These are phyloP conservation scores for Debaryomycetaceae sp. DNA, from an alignment of 1,139 yeast species.

Conservation along the genomic window DNA sequence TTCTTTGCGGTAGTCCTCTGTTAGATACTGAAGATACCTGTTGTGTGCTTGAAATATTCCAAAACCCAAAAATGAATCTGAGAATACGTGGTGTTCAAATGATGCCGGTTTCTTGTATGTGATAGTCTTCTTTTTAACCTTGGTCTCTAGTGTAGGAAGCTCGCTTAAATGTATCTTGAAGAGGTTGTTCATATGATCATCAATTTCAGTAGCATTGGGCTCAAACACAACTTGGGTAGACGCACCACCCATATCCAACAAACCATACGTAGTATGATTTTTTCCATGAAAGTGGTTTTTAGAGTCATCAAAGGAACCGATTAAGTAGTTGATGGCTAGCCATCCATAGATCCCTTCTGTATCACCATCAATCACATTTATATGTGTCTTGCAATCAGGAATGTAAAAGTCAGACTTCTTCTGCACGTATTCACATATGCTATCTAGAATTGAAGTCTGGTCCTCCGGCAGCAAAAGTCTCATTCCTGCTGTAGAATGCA, in stretches of 20 bases:
- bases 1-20: constrained; percentile 18
- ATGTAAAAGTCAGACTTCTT: constrained; percentile 54
- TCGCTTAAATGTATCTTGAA: constrained; percentile 49
- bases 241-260: constrained; percentile 87
- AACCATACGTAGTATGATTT: constrained; percentile 62
- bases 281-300: constrained; percentile 47
- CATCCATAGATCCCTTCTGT: constrained; percentile 81
- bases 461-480: constrained; percentile 56
- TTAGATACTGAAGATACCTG: constrained; percentile 41
- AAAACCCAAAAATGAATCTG: constrained; percentile 71
- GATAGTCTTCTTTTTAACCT: background rate
- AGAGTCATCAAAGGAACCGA: constrained; percentile 55
- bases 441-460: constrained; percentile 48
- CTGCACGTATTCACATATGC: constrained; percentile 55
- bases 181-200: constrained; percentile 53
- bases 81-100: constrained; percentile 51
- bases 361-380: constrained; percentile 72
- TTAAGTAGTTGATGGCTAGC: constrained; percentile 70
- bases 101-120: constrained; percentile 13
- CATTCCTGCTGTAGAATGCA: constrained; percentile 83
- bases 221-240: constrained; percentile 81
- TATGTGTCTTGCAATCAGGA: constrained; percentile 55
- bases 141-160: constrained; percentile 18
- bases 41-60: constrained; percentile 71
- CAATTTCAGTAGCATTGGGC: constrained; percentile 56